These are phyloP conservation scores for Schizosaccharomyces octosporus DNA, from an alignment of 805 yeast species.

Conservation along the genomic window DNA sequence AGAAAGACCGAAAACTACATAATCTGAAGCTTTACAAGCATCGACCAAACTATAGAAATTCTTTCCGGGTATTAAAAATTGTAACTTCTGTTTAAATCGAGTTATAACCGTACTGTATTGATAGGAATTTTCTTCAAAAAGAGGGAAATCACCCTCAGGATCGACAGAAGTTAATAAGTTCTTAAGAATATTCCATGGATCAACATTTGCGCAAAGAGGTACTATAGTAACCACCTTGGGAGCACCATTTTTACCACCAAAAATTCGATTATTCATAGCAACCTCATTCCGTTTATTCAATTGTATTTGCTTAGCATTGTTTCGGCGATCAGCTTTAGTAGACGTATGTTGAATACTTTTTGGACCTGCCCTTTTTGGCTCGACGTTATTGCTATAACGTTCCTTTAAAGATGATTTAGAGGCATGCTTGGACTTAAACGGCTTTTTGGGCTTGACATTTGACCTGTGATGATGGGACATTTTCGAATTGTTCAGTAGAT, in stretches of 20 bases:
- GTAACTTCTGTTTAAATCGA: slow-evolving; percentile 52
- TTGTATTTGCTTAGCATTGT: slow-evolving; percentile 53
- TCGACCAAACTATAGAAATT: slow-evolving; percentile 52
- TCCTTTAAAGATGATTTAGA: slow-evolving; percentile 72
- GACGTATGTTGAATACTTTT: slow-evolving; percentile 14
- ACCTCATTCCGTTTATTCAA: slow-evolving; percentile 41
- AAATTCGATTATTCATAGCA: slow-evolving; percentile 36
- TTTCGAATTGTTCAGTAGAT: background rate
- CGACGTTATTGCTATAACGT: slow-evolving; percentile 23
- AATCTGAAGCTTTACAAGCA: slow-evolving; percentile 73
- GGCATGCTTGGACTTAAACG: slow-evolving; percentile 78
- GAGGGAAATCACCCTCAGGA: background rate
- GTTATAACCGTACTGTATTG: slow-evolving; percentile 16
- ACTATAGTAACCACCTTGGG: slow-evolving; percentile 61
- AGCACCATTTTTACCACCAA: slow-evolving; percentile 58
- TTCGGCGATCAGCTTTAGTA: slow-evolving; percentile 46
- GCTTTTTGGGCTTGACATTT: slow-evolving; percentile 57
- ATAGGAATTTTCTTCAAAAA: background rate
- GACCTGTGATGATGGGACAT: slow-evolving; percentile 48
- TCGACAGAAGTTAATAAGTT: slow-evolving; percentile 10
- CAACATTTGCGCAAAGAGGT: slow-evolving; percentile 51
- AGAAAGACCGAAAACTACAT: slow-evolving; percentile 69
- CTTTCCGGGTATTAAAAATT: slow-evolving; percentile 47
- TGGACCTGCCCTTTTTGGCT: slow-evolving; percentile 11
- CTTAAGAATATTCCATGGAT: slow-evolving; percentile 13